phyloP scores from a whole-genome alignment of 371 early-diverging fungal genomes.

The Apophysomyces ossiformis region DNA sequence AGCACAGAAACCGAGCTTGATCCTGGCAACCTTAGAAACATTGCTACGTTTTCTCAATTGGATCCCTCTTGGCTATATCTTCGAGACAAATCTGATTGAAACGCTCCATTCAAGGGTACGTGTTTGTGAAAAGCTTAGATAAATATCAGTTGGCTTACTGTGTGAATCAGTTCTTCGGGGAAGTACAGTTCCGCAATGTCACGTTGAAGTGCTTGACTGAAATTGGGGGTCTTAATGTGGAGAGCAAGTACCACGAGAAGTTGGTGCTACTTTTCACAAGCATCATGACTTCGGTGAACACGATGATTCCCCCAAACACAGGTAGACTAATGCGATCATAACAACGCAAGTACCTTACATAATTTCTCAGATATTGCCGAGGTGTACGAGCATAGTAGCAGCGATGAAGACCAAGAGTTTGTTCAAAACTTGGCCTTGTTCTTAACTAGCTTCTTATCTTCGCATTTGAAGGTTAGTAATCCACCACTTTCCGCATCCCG shows the following conservation, averaged over 20 bases:
- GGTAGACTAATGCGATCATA: constrained; percentile 37
- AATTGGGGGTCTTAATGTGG: constrained; percentile 83
- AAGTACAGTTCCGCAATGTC: constrained; percentile 87
- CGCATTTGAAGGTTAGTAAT: constrained; percentile 76
- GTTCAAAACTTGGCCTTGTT: constrained; percentile 55
- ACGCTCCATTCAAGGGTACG: constrained; percentile 79
- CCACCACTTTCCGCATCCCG: not conserved
- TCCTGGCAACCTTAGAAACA: constrained; percentile 92
- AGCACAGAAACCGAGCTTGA: constrained; percentile 85
- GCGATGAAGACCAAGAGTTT: constrained; percentile 85
- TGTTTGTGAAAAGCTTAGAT: constrained; percentile 1
- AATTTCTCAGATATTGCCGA: constrained; percentile 65
- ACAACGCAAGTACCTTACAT: not conserved
- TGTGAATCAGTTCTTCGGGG: constrained; percentile 72
- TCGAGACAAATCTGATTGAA: constrained; percentile 93
- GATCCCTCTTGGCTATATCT: constrained; percentile 97
- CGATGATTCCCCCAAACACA: constrained; percentile 71
- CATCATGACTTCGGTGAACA: constrained; percentile 72
- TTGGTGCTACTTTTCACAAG: constrained; percentile 82
- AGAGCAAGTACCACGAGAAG: constrained; percentile 79
- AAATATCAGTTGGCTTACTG: not conserved
- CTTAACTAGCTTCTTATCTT: constrained; percentile 82
- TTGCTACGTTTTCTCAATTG: constrained; percentile 95
- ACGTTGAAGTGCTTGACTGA: constrained; percentile 95
- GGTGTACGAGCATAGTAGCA: constrained; percentile 79